Evolutionary conservation across 352 stramenopile species (phyloP), one percentile per base, ranked within the genome.

Genomic region (Globisporangium lucens): DNA sequence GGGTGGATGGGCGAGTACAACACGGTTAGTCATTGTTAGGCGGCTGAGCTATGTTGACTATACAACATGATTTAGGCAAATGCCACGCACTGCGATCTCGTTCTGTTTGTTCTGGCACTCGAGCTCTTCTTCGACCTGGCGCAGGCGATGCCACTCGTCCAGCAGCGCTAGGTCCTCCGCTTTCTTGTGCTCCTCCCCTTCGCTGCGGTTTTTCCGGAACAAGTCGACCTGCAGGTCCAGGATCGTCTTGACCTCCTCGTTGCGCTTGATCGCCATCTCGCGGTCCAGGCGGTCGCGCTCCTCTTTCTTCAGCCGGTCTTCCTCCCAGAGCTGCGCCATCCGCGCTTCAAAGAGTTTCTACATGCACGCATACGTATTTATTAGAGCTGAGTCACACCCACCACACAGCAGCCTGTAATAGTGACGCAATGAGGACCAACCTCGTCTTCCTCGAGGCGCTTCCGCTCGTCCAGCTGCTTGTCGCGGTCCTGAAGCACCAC

Each of bases 241-340:
- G 64, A 94, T 92, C 8, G 72, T 55, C 53, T 85, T 90, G 59
- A 94, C 87, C 75, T 92, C 83, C 46, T 85, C 80, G 43, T 91
- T 87, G 38, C 80, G 77, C 60, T 80, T 79, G 15, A 71, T 56
- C 9, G 67, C 70, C 59, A 72, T 73, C 27, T 92, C 83, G 27
- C 72, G 62, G 58, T 94, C 85, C 53, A 65, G 38, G 1, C 77
- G 81, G 3, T 94, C 83, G 35, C 83, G 80, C 30, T 87, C 79
- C 41, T 94, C 85, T 70, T 91, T 94, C 72, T 90, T 89, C 22
- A 84, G 71, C 9, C 82, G 82, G 63, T 94, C 85, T 36, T 85
- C 78, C 30, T 81, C 80, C 83, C 85, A 94, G 12, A 94, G 71
- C 65, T 87, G 74, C 7, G 83, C 80, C 85, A 94, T 92, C 58